phyloP scores from a whole-genome alignment of 495 filamentous ascomycete species.

The Penicillium lagena region DNA sequence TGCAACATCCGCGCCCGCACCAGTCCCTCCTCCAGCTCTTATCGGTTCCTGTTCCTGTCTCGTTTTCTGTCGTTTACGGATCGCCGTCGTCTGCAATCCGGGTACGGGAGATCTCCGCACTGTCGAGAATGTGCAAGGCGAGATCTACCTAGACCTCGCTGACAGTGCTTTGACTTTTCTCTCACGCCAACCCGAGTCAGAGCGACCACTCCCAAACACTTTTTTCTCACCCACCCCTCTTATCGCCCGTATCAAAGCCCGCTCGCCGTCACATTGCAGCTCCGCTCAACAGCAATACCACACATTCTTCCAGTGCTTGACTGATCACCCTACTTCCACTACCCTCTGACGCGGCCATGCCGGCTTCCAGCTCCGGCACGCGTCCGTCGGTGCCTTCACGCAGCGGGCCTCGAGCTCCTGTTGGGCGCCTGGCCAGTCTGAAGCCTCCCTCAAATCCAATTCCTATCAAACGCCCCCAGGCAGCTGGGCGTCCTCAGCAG shows the following conservation, averaged over 20 bases:
- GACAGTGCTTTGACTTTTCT: background rate
- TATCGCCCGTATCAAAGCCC: conserved; percentile 2
- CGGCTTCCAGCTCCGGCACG: conserved; percentile 22
- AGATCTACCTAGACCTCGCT: no score
- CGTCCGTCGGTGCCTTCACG: conserved; percentile 28
- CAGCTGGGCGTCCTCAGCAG: conserved; percentile 26
- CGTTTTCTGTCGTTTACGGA: no score
- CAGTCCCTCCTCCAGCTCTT: background rate
- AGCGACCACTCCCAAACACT: background rate
- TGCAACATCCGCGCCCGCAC: background rate
- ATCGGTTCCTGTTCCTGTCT: conserved; percentile 8
- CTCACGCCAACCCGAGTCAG: background rate
- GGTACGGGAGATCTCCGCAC: no score
- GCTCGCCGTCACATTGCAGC: no score
- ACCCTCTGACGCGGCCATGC: conserved; percentile 8
- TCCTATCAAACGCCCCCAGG: conserved; percentile 33
- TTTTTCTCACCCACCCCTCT: conserved; percentile 3
- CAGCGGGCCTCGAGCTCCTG: conserved; percentile 23
- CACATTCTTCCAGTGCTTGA: background rate
- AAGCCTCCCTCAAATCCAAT: conserved; percentile 24
- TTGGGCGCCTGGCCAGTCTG: conserved; percentile 36
- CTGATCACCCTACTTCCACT: background rate
- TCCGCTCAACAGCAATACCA: no score
- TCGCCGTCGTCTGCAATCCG: no score
- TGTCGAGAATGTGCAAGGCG: no score